These are phyloP conservation scores for Medicago lupulina DNA, from an alignment of 306 rosid species.

Conservation along the genomic window DNA sequence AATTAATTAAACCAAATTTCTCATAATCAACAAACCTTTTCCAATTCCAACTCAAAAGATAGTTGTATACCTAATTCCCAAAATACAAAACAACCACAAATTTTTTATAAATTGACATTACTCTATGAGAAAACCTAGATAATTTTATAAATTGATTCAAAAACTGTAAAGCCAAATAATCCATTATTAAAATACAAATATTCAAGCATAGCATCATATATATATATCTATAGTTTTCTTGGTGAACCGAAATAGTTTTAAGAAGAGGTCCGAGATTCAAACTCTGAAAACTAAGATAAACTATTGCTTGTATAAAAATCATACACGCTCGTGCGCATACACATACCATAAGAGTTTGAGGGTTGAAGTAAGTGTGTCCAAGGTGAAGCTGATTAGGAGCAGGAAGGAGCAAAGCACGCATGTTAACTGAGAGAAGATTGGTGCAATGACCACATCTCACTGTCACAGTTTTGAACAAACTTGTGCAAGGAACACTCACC, in stretches of 20 bases:
- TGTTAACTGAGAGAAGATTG: constrained; percentile 85
- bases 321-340: background rate
- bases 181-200: too few species aligned
- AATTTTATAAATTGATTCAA: background rate
- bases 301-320: background rate
- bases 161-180: background rate
- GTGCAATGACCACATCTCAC: constrained; percentile 98
- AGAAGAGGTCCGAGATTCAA: background rate
- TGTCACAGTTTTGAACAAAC: constrained; percentile 91
- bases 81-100: background rate
- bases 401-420: constrained; percentile 75
- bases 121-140: constrained; percentile 6
- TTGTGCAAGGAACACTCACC: constrained; percentile 92
- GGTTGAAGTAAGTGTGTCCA: constrained; percentile 67
- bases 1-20: background rate
- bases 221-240: too few species aligned
- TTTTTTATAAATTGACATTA: background rate
- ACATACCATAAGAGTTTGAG: constrained; percentile 77
- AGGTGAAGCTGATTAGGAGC: constrained; percentile 73
- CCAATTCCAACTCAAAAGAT: background rate
- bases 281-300: background rate
- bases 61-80: background rate
- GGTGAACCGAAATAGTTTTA: background rate
- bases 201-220: background rate
- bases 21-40: background rate